phyloP scores from a whole-genome alignment of 2,329 filamentous ascomycete genomes.

The Colletotrichum falcatum region DNA sequence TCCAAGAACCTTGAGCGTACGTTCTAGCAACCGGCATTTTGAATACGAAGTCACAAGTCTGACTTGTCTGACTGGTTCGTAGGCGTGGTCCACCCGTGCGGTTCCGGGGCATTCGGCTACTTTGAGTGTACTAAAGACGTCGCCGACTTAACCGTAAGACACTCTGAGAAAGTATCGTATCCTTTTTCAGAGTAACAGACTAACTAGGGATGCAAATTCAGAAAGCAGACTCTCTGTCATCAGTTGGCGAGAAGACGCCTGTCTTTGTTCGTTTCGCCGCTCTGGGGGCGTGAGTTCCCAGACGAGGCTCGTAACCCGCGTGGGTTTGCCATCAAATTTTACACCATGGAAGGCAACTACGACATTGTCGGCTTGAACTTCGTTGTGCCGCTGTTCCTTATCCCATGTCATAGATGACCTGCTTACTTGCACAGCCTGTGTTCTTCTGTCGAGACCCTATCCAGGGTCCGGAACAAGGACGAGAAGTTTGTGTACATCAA shows the following conservation, averaged over 20 bases:
- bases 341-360: constrained; percentile 45
- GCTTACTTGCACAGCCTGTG: constrained; percentile 3
- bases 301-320: constrained; percentile 72
- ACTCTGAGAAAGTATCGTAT: neutral
- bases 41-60: neutral
- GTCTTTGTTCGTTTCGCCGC: constrained; percentile 74
- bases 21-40: neutral
- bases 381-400: neutral
- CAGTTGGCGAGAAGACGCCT: constrained; percentile 70
- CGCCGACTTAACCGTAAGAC: constrained; percentile 54
- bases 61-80: neutral
- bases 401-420: neutral
- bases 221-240: constrained; percentile 50
- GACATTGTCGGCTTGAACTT: constrained; percentile 62
- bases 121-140: constrained; percentile 63
- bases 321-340: constrained; percentile 65
- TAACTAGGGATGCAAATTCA: constrained; percentile 46
- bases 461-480: constrained; percentile 58
- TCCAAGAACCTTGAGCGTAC: constrained; percentile 62
- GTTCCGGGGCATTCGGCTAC: constrained; percentile 53
- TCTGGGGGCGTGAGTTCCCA: constrained; percentile 75
- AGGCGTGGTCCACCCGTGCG: constrained; percentile 52
- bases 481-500: constrained; percentile 64
- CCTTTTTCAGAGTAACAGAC: neutral
- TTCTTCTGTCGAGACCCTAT: constrained; percentile 64